A percentile compares a stretch with the other conserved stretches of the same genome.
phyloP scores from a whole-genome alignment of 352 stramenopile species.

The Pythium aristosporum region DNA sequence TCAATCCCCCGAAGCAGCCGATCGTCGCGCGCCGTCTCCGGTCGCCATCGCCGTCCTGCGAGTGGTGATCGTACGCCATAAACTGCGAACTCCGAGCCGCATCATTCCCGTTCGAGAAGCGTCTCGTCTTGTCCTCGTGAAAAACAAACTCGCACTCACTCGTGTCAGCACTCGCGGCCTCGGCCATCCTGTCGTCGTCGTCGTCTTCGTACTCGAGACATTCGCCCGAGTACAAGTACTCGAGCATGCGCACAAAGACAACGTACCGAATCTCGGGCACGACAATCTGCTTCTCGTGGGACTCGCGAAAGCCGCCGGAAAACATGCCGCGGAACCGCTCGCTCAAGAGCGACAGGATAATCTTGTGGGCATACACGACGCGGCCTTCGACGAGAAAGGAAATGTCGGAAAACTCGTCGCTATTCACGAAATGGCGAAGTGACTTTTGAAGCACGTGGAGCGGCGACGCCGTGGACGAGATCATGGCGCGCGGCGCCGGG shows the following conservation, averaged over 20 bases:
- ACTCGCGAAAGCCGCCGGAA: constrained; percentile 90
- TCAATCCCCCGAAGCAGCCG: not conserved
- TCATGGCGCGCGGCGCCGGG: constrained; percentile 73
- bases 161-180: not conserved
- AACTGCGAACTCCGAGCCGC: constrained; percentile 7
- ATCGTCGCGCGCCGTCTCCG: not conserved
- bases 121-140: constrained; percentile 13
- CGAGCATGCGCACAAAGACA: constrained; percentile 91
- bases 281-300: constrained; percentile 76
- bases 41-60: constrained; percentile 1
- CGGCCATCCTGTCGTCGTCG: not conserved
- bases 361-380: constrained; percentile 92
- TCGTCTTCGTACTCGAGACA: constrained; percentile 27
- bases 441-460: constrained; percentile 62
- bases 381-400: constrained; percentile 94
- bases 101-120: constrained; percentile 26
- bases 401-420: constrained; percentile 94
- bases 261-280: constrained; percentile 89
- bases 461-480: constrained; percentile 74
- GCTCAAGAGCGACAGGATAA: constrained; percentile 92
- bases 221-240: constrained; percentile 94
- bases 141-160: not conserved
- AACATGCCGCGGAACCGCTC: constrained; percentile 96
- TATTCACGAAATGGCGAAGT: constrained; percentile 90
- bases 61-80: constrained; percentile 1